Evolutionary conservation across 2,329 filamentous ascomycete species (phyloP), one percentile per base, ranked within the genome.

Genomic region (Alternaria conjuncta): DNA sequence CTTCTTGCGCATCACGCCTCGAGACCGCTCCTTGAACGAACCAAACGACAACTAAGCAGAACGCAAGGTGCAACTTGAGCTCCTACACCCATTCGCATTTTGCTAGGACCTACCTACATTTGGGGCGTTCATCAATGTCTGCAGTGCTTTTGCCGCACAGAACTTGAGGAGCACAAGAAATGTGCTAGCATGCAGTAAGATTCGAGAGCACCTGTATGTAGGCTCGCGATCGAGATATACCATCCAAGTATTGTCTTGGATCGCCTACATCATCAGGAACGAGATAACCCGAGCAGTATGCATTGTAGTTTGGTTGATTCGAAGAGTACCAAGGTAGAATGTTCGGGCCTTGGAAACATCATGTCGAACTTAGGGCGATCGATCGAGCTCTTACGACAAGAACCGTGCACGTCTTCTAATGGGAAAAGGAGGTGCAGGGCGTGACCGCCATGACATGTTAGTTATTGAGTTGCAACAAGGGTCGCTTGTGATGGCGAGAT

Each of bases 71-170:
- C 36, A 41, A 10, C 49, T 53, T 20, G 49, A 41, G 20, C 30
- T 18, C 18, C 49, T 36, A 41, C 30, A 23, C 20, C 36, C 20
- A 18, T 32, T 11, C 20, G 49, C 49, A 53, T 30, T 53, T 23
- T 23, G 23, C 49, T 10, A 53, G 5, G 30, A 36, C 20, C 28
- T 53, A 11, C 49, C 49, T 53, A 25, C 36, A 53, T 53, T 36
- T 53, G 49, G 20, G 20, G 49, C 12, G 49, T 53, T 53, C 28
- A 41, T 53, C 49, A 25, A 25, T 41, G 9, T 41, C 28, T 41
- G 49, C 49, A 41, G 49, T 53, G 21, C 49, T 53, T 53, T 53
- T 53, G 28, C 49, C 49, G 49, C 49, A 53, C 49, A 23, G 49
- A 25, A 21, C 49, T 53, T 53, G 30, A 15, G 23, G 20, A 36